Evolutionary conservation across 2,329 filamentous ascomycete genomes (phyloP).

Genomic region (Penicillium sp.): DNA sequence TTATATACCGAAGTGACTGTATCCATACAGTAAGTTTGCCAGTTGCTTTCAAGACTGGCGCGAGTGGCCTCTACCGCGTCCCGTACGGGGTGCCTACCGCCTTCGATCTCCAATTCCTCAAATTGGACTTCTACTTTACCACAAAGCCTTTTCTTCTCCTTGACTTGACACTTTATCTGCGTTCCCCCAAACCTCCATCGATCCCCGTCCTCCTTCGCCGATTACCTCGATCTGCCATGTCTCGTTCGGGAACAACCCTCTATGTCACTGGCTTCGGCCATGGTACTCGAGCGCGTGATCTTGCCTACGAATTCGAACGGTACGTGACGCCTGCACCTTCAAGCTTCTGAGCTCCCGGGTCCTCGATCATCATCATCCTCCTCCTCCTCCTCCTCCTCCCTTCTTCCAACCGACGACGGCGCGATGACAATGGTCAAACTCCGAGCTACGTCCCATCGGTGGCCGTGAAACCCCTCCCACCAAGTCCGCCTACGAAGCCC

Average conservation of each 20-base stretch:
- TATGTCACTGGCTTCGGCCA: constrained; percentile 99
- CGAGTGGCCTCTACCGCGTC: constrained; percentile 6
- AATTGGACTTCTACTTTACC: neutral
- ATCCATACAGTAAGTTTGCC: neutral
- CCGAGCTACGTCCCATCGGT: constrained; percentile 2
- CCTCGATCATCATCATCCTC: constrained; percentile 25
- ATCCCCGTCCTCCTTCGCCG: neutral
- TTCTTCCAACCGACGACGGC: constrained; percentile 37
- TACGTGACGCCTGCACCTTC: constrained; percentile 68
- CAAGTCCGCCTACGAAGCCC: neutral
- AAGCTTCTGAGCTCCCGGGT: constrained; percentile 43
- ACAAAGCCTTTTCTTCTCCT: constrained; percentile 1
- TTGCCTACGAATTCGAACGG: constrained; percentile 99
- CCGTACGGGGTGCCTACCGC: constrained; percentile 12
- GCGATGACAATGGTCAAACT: constrained; percentile 10
- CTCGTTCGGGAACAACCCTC: constrained; percentile 88
- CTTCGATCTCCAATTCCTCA: constrained; percentile 3
- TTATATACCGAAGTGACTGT: neutral
- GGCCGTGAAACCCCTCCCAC: neutral
- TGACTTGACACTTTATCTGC: constrained; percentile 4
- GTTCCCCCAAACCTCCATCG: neutral
- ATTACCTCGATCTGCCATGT: constrained; percentile 60
- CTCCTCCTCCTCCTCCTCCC: constrained; percentile 31
- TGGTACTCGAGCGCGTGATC: constrained; percentile 96
- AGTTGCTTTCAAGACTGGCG: constrained; percentile 15